phyloP scores from a whole-genome alignment of 78 protist genomes.

The Dictyostelium brefeldianum region DNA sequence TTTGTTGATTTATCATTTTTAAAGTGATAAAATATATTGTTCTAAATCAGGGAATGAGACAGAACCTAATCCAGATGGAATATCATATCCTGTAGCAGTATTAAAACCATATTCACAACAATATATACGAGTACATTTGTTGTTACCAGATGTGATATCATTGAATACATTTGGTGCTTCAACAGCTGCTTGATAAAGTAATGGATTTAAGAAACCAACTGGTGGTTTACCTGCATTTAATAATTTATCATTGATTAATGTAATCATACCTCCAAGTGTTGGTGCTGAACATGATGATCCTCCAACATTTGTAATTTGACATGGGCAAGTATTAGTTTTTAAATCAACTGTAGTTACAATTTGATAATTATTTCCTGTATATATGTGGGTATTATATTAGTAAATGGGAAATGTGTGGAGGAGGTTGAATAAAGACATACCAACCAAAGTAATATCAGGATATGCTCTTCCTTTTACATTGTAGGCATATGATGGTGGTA shows the following conservation, averaged over 20 bases:
- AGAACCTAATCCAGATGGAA: constrained; percentile 74
- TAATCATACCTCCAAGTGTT: constrained; percentile 81
- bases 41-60: constrained; percentile 23
- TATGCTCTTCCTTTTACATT: constrained; percentile 47
- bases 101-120: constrained; percentile 77
- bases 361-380: constrained; percentile 63
- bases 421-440: constrained; percentile 32
- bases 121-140: constrained; percentile 68
- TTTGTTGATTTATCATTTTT: no score
- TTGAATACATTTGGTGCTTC: constrained; percentile 80
- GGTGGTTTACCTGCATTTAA: constrained; percentile 44
- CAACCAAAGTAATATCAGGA: constrained; percentile 73
- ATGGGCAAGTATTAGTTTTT: constrained; percentile 46
- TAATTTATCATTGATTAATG: constrained; percentile 86
- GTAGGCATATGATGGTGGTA: constrained; percentile 64
- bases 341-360: neutral
- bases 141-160: constrained; percentile 86
- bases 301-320: constrained; percentile 34
- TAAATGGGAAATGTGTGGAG: no score
- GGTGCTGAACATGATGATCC: constrained; percentile 89
- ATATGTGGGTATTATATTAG: no score
- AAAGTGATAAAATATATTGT: constrained; percentile 6
- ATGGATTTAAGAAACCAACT: constrained; percentile 90
- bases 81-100: constrained; percentile 72
- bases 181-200: constrained; percentile 78